Evolutionary conservation across 106 monocot species (phyloP), one percentile per base, ranked within the genome.

Genomic region (Acanthochlamys bracteata): DNA sequence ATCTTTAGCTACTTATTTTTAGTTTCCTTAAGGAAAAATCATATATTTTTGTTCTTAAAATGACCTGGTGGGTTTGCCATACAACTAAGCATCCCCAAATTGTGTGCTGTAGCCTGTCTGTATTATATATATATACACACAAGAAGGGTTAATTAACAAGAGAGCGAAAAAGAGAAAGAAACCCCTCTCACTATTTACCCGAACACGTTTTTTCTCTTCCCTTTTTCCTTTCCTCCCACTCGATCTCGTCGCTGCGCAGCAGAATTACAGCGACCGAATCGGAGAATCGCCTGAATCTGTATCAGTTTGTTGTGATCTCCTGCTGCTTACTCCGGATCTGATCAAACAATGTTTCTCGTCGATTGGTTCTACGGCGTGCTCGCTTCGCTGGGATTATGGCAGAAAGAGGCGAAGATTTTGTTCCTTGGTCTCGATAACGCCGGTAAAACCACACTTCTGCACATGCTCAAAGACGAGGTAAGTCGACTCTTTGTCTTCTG

Each of bases 401-500:
- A 86, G 76, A 86, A 86, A 78, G 82, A 86, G 71, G 86, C 86
- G 20, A 83, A 86, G 71, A 86, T 86, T 68, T 65, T 86, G 59
- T 86, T 86, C 58, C 67, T 86, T 6, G 86, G 86, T 11, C 86
- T 86, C 39, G 86, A 86, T 57, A 86, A 86, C 45, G 79, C 86
- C 24, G 86, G 82, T 2, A 86, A 86, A 69, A 86, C 86, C 57
- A 86, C 82, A 12, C 76, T 86, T 9, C 86, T 86, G 19, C 79
- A 86, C 67, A 83, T 83, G 86, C 86, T 86, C 65, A 86, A 86
- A 65, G 82, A 86, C 40, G 86, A 86, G 82, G 86, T 86, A 42
- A 26, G 10, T 24, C 8, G 25, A 46, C 41, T n/a, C 25, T 23
- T 0, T n/a, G n/a, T 11, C 15, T 4, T 25, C 13, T 20, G 3